Evolutionary conservation across 78 protist genomes (phyloP), one percentile per base, ranked within the genome.

Genomic region (Cavenderia fasciculata): DNA sequence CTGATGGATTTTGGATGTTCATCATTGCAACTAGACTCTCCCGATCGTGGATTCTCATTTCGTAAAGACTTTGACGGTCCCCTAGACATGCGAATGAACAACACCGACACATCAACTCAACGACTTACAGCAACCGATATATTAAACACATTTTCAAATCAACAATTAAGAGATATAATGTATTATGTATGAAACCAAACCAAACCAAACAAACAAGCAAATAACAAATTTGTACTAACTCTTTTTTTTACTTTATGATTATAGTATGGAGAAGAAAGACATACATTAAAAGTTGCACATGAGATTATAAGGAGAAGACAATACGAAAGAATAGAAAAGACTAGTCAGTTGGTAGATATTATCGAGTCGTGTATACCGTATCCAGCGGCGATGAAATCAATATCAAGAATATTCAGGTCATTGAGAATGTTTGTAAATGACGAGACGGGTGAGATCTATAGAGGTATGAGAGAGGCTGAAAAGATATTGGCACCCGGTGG

Each of bases 41-140:
- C 89, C 23, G 70, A 68, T 1, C 71, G 89, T 66, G 89, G 89
- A 19, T 82, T 82, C 59, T 82, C 89, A n/a, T 82, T 56, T 23
- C 46, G 36, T 11, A 65, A 82, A 43, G 89, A 82, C 16, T 41
- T 82, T 5, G 75, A 68, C 8, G 89, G 89, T 21, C 89, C 89
- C 4, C 34, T 82, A 68, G 89, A 82, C 46, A 82, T 82, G 89
- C 65, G 89, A 57, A 82, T 82, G 89, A 63, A 76, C 56, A 82
- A 68, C 21, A 19, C 31, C 25, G 44, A 33, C 4, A 8, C 51
- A 8, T 34, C 66, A n/a, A 52, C 29, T 36, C 19, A 27, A 19
- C 34, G 31, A 33, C 6, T 68, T 10, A 18, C 76, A 3, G 89
- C 89, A 68, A 38, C 1, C 10, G 59, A 66, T 43, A 21, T 82